Evolutionary conservation across 2,329 filamentous ascomycete species (phyloP), one percentile per base, ranked within the genome.

Genomic region (Venturia asperata): DNA sequence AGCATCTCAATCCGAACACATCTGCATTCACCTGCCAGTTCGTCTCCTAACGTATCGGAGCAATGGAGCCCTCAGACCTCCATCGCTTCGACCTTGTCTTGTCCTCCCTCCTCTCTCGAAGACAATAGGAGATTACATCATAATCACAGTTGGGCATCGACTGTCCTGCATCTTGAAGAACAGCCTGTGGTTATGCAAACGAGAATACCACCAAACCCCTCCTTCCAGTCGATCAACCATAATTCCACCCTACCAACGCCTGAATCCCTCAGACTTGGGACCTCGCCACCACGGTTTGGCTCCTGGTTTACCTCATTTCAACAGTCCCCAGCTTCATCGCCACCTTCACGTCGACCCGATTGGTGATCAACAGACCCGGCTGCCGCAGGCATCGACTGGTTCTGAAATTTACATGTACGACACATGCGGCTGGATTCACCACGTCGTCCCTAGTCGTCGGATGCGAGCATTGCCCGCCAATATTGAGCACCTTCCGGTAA

Each of bases 261-360:
- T 7, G 52, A 56, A 37, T 56, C 52, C 13, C 19, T 56, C 15
- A 15, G 13, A n/a, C 52, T 56, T 17, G 52, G 27, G 6, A 56
- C 52, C 15, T 34, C 52, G 19, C 52, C 52, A 3, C 27, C 52
- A 10, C 52, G 52, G 7, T 6, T 13, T 34, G 52, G 52, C 17
- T 37, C 30, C 30, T 56, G 30, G 27, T 56, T 56, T n/a, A 19
- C 52, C 17, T 56, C 52, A 11, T 56, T 37, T 15, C 52, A 56
- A 9, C 52, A 56, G n/a, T 56, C 52, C 27, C 52, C 52, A n/a
- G 27, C 52, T 19, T 56, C 52, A 17, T 56, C 52, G 52, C 30
- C 52, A 34, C 52, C 52, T 37, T 19, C 52, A 19, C 52, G 52
- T 37, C 52, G 52, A 21, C 19, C 30, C 3, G 52, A 56, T n/a